phyloP scores from a whole-genome alignment of 495 filamentous ascomycete species.

The Lepidopterella palustris region DNA sequence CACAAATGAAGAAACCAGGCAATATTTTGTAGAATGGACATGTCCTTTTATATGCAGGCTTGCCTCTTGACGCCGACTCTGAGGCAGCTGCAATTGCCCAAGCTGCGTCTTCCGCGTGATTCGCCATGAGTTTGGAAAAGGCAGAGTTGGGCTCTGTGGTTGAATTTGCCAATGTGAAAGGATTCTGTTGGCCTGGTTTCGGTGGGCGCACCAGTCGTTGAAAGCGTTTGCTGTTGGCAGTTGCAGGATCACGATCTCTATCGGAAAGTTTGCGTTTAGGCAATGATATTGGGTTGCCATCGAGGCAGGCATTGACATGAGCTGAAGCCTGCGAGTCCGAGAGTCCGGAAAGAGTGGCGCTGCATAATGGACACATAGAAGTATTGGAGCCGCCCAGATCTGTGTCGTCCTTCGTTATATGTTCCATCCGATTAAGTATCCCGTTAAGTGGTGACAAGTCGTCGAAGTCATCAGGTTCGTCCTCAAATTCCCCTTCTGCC shows the following conservation, averaged over 20 bases:
- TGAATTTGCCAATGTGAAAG: constrained; percentile 50
- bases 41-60: constrained; percentile 78
- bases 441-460: constrained; percentile 24
- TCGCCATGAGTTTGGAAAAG: constrained; percentile 87
- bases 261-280: constrained; percentile 24
- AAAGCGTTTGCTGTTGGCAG: constrained; percentile 38
- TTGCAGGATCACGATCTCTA: constrained; percentile 2
- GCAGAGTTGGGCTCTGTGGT: constrained; percentile 50
- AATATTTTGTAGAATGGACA: constrained; percentile 99
- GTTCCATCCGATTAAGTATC: not conserved
- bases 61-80: constrained; percentile 73
- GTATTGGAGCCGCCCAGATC: not conserved
- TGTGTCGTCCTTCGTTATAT: constrained; percentile 33
- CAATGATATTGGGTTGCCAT: constrained; percentile 61
- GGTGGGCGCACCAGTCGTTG: constrained; percentile 59
- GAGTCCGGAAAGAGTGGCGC: constrained; percentile 52
- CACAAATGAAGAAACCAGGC: constrained; percentile 82
- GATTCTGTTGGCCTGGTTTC: constrained; percentile 69
- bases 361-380: constrained; percentile 72
- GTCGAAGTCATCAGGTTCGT: constrained; percentile 34
- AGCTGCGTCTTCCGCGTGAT: constrained; percentile 80
- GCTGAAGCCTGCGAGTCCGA: constrained; percentile 50
- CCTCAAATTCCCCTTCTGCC: constrained; percentile 38
- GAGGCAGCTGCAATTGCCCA: constrained; percentile 82
- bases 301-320: constrained; percentile 91